Evolutionary conservation across 768 basidiomycete species (phyloP).

Genomic region (Butyriboletus loyo): DNA sequence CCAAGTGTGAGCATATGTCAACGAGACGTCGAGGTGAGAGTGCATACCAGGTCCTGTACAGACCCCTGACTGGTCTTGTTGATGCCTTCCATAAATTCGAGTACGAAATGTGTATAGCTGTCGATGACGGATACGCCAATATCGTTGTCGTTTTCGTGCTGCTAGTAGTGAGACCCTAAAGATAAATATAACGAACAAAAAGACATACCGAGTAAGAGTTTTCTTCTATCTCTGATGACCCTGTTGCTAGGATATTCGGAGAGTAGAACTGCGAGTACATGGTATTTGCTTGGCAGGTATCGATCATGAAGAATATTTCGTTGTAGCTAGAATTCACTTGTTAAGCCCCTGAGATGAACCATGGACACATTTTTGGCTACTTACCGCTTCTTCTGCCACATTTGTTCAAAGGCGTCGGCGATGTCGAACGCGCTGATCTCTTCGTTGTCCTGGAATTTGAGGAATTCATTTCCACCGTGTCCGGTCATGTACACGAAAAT

Average conservation of each 20-base stretch:
- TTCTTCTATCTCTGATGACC: constrained; percentile 78
- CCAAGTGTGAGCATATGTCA: constrained; percentile 6
- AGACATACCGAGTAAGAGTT: constrained; percentile 86
- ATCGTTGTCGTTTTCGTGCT: constrained; percentile 93
- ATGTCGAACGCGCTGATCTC: constrained; percentile 96
- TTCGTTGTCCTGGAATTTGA: constrained; percentile 99
- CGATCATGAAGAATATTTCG: constrained; percentile 96
- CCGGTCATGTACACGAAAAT: constrained; percentile 98
- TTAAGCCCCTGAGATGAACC: neutral
- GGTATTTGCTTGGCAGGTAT: constrained; percentile 96
- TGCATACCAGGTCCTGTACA: constrained; percentile 78
- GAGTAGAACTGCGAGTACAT: constrained; percentile 94
- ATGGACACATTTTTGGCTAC: constrained; percentile 8
- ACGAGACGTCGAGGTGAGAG: neutral
- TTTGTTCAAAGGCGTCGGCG: constrained; percentile 98
- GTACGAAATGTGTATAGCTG: constrained; percentile 86
- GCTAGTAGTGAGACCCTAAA: neutral
- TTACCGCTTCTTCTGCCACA: constrained; percentile 95
- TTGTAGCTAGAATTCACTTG: constrained; percentile 66
- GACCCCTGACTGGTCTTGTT: constrained; percentile 85
- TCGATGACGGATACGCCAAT: constrained; percentile 97
- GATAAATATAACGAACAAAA: neutral
- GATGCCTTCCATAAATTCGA: constrained; percentile 88
- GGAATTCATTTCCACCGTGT: constrained; percentile 96
- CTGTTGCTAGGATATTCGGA: constrained; percentile 89